These are phyloP conservation scores for Phaeosphaeriaceae sp. DNA, from an alignment of 2,329 filamentous ascomycete genomes.

Conservation along the genomic window DNA sequence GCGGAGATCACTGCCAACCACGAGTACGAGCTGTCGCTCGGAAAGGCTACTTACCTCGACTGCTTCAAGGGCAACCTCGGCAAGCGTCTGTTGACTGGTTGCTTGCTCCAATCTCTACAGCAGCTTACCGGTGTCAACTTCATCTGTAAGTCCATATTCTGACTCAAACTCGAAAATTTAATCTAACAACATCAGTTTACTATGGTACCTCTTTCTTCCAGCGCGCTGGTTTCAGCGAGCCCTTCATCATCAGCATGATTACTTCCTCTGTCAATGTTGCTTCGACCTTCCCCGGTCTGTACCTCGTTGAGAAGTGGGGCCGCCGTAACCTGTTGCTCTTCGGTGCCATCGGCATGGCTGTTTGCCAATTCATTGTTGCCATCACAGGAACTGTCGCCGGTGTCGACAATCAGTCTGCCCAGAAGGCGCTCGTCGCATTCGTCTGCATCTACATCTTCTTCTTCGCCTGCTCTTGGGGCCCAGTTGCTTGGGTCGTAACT, in stretches of 20 bases:
- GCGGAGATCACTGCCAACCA: constrained; percentile 72
- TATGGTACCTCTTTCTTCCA: constrained; percentile 52
- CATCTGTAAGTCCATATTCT: constrained; percentile 30
- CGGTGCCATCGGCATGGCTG: constrained; percentile 75
- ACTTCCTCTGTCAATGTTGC: constrained; percentile 79
- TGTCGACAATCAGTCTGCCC: constrained; percentile 45
- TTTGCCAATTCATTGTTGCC: constrained; percentile 53
- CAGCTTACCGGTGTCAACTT: constrained; percentile 67
- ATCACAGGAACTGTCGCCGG: constrained; percentile 50
- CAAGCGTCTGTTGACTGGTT: constrained; percentile 75
- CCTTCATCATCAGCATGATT: constrained; percentile 75
- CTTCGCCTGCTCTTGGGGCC: constrained; percentile 81
- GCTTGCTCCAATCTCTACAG: constrained; percentile 77
- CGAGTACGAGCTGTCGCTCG: constrained; percentile 73
- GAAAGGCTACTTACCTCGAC: constrained; percentile 52
- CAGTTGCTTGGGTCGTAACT: constrained; percentile 70
- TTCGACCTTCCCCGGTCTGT: constrained; percentile 76
- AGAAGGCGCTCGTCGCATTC: constrained; percentile 50
- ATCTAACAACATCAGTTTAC: constrained; percentile 34
- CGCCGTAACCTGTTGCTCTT: constrained; percentile 76
- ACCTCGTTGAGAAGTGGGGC: constrained; percentile 81
- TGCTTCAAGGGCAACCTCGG: constrained; percentile 55
- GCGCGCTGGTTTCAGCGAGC: constrained; percentile 50
- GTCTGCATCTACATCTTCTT: constrained; percentile 79
- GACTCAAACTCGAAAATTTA: neutral